Conservation (phyloP, 2,329 filamentous ascomycete genomes). For the Penicillium sp. region DNA sequence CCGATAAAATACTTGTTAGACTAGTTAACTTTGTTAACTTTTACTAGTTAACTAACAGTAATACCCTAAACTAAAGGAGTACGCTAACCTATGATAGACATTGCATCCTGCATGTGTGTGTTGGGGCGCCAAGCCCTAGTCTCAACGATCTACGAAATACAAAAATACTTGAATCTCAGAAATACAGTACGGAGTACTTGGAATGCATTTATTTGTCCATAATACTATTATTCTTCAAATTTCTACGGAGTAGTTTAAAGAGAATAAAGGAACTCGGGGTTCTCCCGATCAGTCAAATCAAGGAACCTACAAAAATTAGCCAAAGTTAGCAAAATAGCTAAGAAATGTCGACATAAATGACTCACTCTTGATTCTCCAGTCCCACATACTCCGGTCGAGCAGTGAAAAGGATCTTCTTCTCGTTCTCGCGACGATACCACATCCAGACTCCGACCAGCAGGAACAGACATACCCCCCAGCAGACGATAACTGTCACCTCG, state of each 20-base stretch:
- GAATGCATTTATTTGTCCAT: not conserved
- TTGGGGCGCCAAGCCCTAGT: conserved; percentile 2
- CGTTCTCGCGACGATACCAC: conserved; percentile 61
- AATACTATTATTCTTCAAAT: not conserved
- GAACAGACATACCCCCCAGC: conserved; percentile 54
- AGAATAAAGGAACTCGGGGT: conserved; percentile 62
- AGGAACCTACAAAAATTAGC: conserved; percentile 43
- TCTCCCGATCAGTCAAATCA: conserved; percentile 67
- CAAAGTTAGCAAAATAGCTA: not conserved
- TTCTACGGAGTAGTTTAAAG: conserved; percentile 37
- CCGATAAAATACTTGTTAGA: not conserved
- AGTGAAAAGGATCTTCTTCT: conserved; percentile 55
- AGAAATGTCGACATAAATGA: not conserved
- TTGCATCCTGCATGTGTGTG: not conserved
- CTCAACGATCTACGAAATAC: conserved; percentile 3
- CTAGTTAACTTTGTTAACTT: not conserved
- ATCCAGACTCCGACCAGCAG: conserved; percentile 62
- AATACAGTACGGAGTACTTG: not conserved
- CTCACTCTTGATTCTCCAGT: conserved; percentile 65
- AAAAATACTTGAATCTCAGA: too few species aligned
- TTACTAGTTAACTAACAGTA: too few species aligned
- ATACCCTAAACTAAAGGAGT: too few species aligned
- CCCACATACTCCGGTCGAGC: conserved; percentile 58
- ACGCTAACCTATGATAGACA: not conserved
- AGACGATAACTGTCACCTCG: conserved; percentile 63